These are phyloP conservation scores for Gossypium davidsonii DNA, from an alignment of 441 rosid species.

Conservation along the genomic window DNA sequence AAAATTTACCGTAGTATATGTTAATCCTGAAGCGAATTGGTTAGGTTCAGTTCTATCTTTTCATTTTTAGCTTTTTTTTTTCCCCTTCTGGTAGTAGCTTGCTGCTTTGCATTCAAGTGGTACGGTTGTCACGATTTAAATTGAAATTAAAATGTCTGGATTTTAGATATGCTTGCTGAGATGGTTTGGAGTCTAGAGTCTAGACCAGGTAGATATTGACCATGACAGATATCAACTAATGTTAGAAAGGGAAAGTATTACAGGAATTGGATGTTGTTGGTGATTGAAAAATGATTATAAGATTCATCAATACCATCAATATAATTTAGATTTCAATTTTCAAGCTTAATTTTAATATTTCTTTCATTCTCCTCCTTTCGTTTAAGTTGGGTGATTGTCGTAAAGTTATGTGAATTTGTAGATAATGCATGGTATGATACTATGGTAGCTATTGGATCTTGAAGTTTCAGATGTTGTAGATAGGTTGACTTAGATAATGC, in stretches of 20 bases:
- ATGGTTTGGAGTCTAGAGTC: not conserved
- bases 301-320: not conserved
- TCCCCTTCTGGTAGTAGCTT: not conserved
- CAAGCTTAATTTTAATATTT: not conserved
- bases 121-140: not conserved
- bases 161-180: not conserved
- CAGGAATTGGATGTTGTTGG: not conserved
- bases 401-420: not conserved
- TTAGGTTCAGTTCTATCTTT: not conserved
- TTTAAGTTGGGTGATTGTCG: not conserved
- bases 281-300: not conserved
- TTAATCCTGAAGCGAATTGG: not conserved
- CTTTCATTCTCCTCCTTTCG: not conserved
- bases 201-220: not conserved
- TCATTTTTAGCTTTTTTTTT: not conserved
- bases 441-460: not conserved
- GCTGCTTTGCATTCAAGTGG: not conserved
- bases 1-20: not conserved
- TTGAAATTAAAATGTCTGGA: not conserved
- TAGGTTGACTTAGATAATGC: not conserved
- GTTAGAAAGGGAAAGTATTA: not conserved
- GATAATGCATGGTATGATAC: not conserved
- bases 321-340: not conserved
- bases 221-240: not conserved
- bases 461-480: not conserved